Percentiles rank a stretch among this genome's conserved stretches.
Evolutionary conservation across 2,329 filamentous ascomycete genomes (phyloP).

Genomic region (Fusarium globosum): DNA sequence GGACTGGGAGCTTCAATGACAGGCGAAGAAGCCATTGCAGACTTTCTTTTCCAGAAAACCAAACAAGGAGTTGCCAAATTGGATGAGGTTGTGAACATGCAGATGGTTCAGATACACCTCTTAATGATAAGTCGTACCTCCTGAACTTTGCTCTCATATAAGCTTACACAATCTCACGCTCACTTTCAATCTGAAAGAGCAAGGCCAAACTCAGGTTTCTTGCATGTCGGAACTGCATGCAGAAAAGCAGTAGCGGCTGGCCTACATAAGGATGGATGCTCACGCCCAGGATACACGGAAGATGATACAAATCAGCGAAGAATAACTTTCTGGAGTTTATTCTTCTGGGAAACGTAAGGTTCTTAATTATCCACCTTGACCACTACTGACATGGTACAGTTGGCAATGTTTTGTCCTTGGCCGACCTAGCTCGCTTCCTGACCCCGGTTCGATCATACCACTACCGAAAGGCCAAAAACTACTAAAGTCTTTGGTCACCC

Average conservation of each 20-base stretch:
- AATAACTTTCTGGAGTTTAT: constrained; percentile 51
- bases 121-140: constrained; percentile 55
- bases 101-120: constrained; percentile 55
- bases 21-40: constrained; percentile 53
- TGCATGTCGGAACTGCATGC: constrained; percentile 53
- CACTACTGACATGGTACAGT: constrained; percentile 36
- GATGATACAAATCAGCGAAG: constrained; percentile 52
- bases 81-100: constrained; percentile 58
- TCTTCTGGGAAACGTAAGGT: constrained; percentile 55
- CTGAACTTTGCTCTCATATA: constrained; percentile 1
- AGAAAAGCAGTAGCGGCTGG: constrained; percentile 57
- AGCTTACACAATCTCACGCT: constrained; percentile 45
- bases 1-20: constrained; percentile 53
- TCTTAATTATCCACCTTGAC: background rate
- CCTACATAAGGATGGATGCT: constrained; percentile 55
- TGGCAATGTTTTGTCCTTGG: constrained; percentile 58
- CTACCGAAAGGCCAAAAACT: constrained; percentile 52
- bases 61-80: constrained; percentile 51
- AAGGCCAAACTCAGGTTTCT: constrained; percentile 55
- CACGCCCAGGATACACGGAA: constrained; percentile 44
- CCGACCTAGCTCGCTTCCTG: constrained; percentile 53
- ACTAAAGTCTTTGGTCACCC: constrained; percentile 48
- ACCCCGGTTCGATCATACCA: constrained; percentile 52
- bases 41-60: constrained; percentile 56
- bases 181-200: constrained; percentile 58